These are phyloP conservation scores for Tieghemiomyces parasiticus DNA, from an alignment of 192 early-diverging fungal genomes.

Conservation along the genomic window DNA sequence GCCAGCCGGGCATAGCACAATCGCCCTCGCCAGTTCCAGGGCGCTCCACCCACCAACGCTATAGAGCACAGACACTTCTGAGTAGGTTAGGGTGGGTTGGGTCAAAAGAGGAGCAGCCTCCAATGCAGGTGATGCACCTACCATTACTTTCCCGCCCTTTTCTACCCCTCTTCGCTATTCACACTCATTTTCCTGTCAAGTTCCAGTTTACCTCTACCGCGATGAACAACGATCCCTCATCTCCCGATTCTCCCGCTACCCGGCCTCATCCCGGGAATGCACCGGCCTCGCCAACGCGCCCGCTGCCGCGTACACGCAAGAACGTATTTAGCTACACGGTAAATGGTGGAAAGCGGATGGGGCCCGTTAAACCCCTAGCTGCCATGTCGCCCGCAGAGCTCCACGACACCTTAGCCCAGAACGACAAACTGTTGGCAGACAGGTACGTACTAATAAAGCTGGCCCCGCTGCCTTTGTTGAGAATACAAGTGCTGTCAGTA, in stretches of 20 bases:
- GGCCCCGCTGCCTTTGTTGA: neutral
- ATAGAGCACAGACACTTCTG: too few relatives aligned
- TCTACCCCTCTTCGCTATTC: too few relatives aligned
- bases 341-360: neutral
- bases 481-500: neutral
- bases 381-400: neutral
- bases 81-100: too few relatives aligned
- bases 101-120: too few relatives aligned
- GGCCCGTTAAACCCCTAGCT: neutral
- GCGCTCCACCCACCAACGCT: too few relatives aligned
- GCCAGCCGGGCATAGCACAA: too few relatives aligned
- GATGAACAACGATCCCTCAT: neutral
- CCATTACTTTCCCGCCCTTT: too few relatives aligned
- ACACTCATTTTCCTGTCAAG: neutral
- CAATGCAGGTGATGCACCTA: too few relatives aligned
- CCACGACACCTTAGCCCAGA: neutral
- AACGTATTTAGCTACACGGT: conserved; percentile 9
- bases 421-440: neutral
- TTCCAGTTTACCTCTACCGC: neutral
- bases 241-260: neutral
- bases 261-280: neutral
- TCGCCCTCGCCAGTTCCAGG: too few relatives aligned
- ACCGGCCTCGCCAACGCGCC: neutral
- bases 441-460: neutral
- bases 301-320: conserved; percentile 2